These are phyloP conservation scores for Trifolium fragiferum DNA, from an alignment of 306 rosid genomes.

Conservation along the genomic window DNA sequence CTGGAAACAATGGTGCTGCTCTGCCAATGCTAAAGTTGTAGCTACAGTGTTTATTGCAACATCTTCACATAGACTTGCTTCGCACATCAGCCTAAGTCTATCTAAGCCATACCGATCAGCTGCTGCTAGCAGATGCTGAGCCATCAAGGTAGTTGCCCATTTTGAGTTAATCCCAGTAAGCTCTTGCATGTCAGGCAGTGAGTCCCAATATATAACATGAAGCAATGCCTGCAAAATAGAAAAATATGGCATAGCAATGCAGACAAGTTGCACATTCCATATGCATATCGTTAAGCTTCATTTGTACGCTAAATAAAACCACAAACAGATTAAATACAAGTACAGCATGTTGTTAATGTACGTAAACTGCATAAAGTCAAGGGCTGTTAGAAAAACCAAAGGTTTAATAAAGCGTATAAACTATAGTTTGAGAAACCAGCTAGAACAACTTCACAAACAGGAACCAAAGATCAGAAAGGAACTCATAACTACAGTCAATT, in stretches of 20 bases:
- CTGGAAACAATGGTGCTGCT: constrained; percentile 90
- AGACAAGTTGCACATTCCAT: constrained; percentile 40
- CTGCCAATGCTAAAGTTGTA: constrained; percentile 86
- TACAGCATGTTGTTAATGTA: neutral
- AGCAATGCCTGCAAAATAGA: constrained; percentile 70
- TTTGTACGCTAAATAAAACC: constrained; percentile 27
- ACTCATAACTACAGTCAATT: constrained; percentile 18
- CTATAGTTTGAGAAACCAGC: neutral
- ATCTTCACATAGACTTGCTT: constrained; percentile 70
- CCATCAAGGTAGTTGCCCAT: constrained; percentile 76
- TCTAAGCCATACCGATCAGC: constrained; percentile 84
- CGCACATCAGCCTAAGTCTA: constrained; percentile 73
- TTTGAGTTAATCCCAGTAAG: constrained; percentile 69
- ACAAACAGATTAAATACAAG: constrained; percentile 33
- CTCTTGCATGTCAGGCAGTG: constrained; percentile 74
- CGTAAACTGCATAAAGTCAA: constrained; percentile 3
- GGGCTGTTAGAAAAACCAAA: neutral
- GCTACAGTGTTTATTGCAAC: constrained; percentile 85
- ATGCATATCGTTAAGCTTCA: constrained; percentile 31
- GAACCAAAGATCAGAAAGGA: constrained; percentile 14
- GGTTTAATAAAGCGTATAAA: neutral
- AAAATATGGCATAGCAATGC: constrained; percentile 29
- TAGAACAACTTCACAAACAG: constrained; percentile 6
- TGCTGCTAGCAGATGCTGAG: constrained; percentile 91
- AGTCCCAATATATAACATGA: constrained; percentile 80